Evolutionary conservation across 2,329 filamentous ascomycete genomes (phyloP).

Genomic region (Epichloe coenophiala): DNA sequence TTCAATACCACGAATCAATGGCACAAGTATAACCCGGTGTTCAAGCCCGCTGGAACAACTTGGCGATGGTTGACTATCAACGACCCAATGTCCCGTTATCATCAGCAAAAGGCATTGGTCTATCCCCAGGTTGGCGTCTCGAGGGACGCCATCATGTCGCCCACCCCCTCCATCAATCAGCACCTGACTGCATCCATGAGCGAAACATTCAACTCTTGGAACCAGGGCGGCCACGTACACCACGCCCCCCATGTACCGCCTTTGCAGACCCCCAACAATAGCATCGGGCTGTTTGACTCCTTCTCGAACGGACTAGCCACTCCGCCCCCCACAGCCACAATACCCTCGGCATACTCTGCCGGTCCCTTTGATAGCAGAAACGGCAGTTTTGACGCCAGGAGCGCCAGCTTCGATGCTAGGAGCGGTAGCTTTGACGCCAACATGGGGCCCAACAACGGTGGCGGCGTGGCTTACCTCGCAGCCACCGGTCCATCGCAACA

Average conservation of each 20-base stretch:
- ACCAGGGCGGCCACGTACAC: slow-evolving; percentile 14
- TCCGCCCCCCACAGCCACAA: slow-evolving; percentile 37
- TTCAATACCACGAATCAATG: slow-evolving; percentile 42
- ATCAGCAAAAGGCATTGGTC: slow-evolving; percentile 35
- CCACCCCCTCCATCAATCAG: slow-evolving; percentile 34
- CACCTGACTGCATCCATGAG: slow-evolving; percentile 42
- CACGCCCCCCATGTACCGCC: slow-evolving; percentile 19
- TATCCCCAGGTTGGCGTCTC: slow-evolving; percentile 21
- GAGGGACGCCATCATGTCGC: slow-evolving; percentile 38
- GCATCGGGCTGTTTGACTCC: slow-evolving; percentile 32
- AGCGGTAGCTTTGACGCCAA: slow-evolving; percentile 18
- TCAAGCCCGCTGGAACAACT: slow-evolving; percentile 38
- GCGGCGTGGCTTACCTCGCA: slow-evolving; percentile 19
- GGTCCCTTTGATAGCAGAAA: slow-evolving; percentile 3
- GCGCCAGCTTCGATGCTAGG: slow-evolving; percentile 26
- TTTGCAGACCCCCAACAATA: slow-evolving; percentile 19
- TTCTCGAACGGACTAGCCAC: slow-evolving; percentile 41
- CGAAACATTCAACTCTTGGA: slow-evolving; percentile 42
- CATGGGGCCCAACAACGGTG: slow-evolving; percentile 16
- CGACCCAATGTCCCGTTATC: slow-evolving; percentile 44
- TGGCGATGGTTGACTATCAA: slow-evolving; percentile 51
- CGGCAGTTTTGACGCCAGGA: slow-evolving; percentile 27
- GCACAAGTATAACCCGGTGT: slow-evolving; percentile 33
- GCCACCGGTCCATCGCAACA: slow-evolving; percentile 13
- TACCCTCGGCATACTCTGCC: slow-evolving; percentile 32